Evolutionary conservation across 2,329 filamentous ascomycete genomes (phyloP).

Genomic region (Aspergillus pseudoviridinutans): DNA sequence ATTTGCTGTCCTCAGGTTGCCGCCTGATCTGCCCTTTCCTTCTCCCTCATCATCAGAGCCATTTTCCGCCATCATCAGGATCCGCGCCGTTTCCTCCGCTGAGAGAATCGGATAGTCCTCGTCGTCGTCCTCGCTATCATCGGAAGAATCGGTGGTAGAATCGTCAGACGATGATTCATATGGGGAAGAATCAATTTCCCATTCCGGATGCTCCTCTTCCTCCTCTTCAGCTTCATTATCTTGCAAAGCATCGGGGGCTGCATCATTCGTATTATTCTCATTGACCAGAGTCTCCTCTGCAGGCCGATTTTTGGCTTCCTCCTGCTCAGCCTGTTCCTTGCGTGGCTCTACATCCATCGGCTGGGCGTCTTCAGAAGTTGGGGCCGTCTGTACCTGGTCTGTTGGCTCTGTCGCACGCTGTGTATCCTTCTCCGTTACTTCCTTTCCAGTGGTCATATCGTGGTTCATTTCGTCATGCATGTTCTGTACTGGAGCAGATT

Average conservation of each 20-base stretch:
- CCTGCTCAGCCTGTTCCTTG: slow-evolving; percentile 3
- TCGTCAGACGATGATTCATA: slow-evolving; percentile 62
- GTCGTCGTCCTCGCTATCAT: slow-evolving; percentile 47
- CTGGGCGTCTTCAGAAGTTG: slow-evolving; percentile 10
- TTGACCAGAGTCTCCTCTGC: not conserved
- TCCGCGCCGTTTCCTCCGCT: slow-evolving; percentile 75
- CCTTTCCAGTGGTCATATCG: not conserved
- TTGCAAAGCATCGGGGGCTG: slow-evolving; percentile 8
- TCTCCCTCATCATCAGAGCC: slow-evolving; percentile 75
- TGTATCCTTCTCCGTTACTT: not conserved
- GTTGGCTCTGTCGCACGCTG: slow-evolving; percentile 2
- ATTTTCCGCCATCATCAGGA: slow-evolving; percentile 78
- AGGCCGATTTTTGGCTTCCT: slow-evolving; percentile 3
- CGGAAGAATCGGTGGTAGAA: slow-evolving; percentile 60
- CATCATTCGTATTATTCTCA: slow-evolving; percentile 4
- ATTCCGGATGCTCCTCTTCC: slow-evolving; percentile 64
- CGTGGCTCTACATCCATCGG: slow-evolving; percentile 27
- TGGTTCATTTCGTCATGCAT: not conserved
- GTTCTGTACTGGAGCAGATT: slow-evolving; percentile 2
- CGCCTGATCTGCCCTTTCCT: slow-evolving; percentile 42
- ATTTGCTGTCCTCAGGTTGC: slow-evolving; percentile 73
- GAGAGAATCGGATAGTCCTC: slow-evolving; percentile 68
- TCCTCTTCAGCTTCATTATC: slow-evolving; percentile 29
- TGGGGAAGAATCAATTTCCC: slow-evolving; percentile 76
- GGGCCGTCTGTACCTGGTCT: slow-evolving; percentile 4